A percentile compares a stretch with the other conserved stretches of the same genome.
Evolutionary conservation across 2,329 filamentous ascomycete genomes (phyloP).

Genomic region (Fusarium musae): DNA sequence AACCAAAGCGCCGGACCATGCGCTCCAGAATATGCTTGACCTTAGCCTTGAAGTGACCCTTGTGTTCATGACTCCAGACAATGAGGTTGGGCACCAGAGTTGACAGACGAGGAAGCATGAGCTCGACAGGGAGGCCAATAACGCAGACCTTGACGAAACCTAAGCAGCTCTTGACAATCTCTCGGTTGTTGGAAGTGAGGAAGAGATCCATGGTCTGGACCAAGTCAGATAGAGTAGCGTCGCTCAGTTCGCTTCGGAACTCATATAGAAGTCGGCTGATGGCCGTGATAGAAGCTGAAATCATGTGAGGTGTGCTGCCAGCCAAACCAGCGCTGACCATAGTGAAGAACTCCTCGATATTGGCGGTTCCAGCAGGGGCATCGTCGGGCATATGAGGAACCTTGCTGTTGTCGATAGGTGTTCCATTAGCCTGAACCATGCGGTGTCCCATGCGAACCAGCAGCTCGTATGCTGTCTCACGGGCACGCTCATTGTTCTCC

Average conservation of each 20-base stretch:
- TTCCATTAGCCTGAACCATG: slow-evolving; percentile 74
- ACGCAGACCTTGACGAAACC: slow-evolving; percentile 98
- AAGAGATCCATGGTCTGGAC: slow-evolving; percentile 97
- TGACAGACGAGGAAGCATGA: slow-evolving; percentile 81
- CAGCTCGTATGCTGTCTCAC: slow-evolving; percentile 89
- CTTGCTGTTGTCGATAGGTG: slow-evolving; percentile 84
- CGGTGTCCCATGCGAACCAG: slow-evolving; percentile 88
- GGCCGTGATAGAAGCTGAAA: slow-evolving; percentile 95
- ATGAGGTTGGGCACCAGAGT: slow-evolving; percentile 89
- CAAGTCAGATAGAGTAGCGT: slow-evolving; percentile 80
- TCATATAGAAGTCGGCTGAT: slow-evolving; percentile 94
- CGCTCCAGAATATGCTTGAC: slow-evolving; percentile 98
- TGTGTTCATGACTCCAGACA: slow-evolving; percentile 98
- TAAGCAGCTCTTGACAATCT: slow-evolving; percentile 93
- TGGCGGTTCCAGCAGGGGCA: slow-evolving; percentile 80
- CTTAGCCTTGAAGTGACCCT: slow-evolving; percentile 95
- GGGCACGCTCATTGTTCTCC: slow-evolving; percentile 95
- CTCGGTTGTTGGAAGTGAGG: slow-evolving; percentile 93
- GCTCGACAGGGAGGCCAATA: slow-evolving; percentile 81
- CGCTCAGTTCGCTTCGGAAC: slow-evolving; percentile 77
- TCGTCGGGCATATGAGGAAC: slow-evolving; percentile 88
- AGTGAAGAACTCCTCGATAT: slow-evolving; percentile 94
- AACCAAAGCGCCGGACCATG: slow-evolving; percentile 91
- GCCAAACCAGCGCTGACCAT: slow-evolving; percentile 98
- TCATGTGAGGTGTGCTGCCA: slow-evolving; percentile 94